Evolutionary conservation across 2,329 filamentous ascomycete species (phyloP).

Genomic region (Aspergillus proliferans): DNA sequence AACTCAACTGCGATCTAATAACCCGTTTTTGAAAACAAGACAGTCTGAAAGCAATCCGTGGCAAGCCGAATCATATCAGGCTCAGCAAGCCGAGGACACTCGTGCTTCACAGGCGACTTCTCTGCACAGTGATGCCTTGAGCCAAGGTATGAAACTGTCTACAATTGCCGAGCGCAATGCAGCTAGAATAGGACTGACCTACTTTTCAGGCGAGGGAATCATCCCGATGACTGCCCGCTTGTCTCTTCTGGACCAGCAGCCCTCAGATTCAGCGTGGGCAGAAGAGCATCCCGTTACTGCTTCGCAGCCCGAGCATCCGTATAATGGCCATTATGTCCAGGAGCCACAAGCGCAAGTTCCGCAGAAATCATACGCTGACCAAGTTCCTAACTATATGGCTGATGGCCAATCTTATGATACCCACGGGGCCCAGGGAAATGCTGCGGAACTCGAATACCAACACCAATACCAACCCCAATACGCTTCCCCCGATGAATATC

Average conservation of each 20-base stretch:
- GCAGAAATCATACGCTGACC: conserved; percentile 6
- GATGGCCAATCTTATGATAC: conserved; percentile 1
- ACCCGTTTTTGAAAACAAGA: conserved; percentile 32
- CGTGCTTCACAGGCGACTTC: conserved; percentile 17
- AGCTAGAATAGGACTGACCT: conserved; percentile 8
- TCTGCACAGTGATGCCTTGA: conserved; percentile 20
- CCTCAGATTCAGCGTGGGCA: conserved; percentile 23
- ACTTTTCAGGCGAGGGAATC: conserved; percentile 26
- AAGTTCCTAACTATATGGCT: neutral
- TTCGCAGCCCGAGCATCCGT: conserved; percentile 3
- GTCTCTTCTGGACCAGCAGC: conserved; percentile 28
- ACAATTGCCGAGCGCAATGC: neutral
- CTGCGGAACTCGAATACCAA: conserved; percentile 9
- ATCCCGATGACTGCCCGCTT: conserved; percentile 36
- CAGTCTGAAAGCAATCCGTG: conserved; percentile 16
- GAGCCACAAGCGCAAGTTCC: conserved; percentile 5
- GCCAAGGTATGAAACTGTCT: conserved; percentile 24
- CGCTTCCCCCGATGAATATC: neutral
- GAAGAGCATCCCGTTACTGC: conserved; percentile 12
- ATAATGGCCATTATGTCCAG: conserved; percentile 12
- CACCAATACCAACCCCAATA: conserved; percentile 9
- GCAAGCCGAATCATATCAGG: conserved; percentile 11
- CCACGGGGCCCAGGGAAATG: conserved; percentile 6
- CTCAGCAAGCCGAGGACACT: conserved; percentile 4
- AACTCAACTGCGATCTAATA: conserved; percentile 32